Conservation (phyloP, 2,329 filamentous ascomycete species). For the Dryadomyces quercivorus region DNA sequence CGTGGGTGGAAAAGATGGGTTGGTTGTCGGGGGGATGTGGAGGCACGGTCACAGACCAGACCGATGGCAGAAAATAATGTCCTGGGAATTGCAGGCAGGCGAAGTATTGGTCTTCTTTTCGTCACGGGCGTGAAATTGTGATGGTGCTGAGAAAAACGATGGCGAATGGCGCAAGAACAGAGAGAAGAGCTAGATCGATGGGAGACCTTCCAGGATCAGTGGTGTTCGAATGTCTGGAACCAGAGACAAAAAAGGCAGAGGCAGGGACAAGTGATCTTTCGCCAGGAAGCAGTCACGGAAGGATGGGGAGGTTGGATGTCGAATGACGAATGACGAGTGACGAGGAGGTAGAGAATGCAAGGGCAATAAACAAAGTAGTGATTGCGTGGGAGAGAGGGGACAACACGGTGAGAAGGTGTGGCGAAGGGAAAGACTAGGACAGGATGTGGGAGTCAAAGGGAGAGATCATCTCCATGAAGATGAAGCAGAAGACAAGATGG, state of each 20-base stretch:
- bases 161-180: background rate
- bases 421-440: background rate
- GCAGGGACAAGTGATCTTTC: background rate
- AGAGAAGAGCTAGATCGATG: background rate
- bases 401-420: background rate
- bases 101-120: background rate
- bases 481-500: background rate
- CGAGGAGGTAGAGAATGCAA: background rate
- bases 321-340: too few relatives aligned
- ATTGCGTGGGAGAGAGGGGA: too few relatives aligned
- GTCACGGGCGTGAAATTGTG: background rate
- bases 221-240: too few relatives aligned
- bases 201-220: too few relatives aligned
- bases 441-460: background rate
- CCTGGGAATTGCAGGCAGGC: background rate
- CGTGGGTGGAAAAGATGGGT: conserved; percentile 9
- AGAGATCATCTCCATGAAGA: conserved; percentile 6
- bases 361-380: too few relatives aligned
- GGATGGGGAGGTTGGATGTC: too few relatives aligned
- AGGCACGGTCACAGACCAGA: conserved; percentile 4
- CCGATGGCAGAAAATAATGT: too few relatives aligned
- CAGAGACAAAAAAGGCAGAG: background rate
- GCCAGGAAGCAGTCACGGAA: background rate
- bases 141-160: background rate
- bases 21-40: background rate